Conservation (phyloP, 352 stramenopile genomes). For the Phytophthora citricola region DNA sequence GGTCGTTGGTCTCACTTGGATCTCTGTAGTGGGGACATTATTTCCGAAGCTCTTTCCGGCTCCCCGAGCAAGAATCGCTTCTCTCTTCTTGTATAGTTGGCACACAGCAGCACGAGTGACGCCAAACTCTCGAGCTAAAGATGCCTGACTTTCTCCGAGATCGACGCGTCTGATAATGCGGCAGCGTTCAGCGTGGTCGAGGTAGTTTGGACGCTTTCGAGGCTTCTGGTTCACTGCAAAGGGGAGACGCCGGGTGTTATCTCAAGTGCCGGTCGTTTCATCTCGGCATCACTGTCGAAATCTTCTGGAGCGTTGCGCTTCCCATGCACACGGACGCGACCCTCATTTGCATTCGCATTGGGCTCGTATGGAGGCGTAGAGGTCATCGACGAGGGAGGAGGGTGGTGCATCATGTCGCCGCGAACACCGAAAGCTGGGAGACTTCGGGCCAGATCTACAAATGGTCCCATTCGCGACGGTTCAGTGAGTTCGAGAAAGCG, state of each 20-base stretch:
- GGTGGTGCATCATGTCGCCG: no score
- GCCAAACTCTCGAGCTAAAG: conserved; percentile 20
- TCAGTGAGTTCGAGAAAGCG: no score
- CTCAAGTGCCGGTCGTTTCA: not conserved
- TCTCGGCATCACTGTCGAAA: no score
- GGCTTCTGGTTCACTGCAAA: conserved; percentile 2
- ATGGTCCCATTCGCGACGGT: no score
- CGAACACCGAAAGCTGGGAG: no score
- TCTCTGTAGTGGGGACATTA: not conserved
- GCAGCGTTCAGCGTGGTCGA: conserved; percentile 9
- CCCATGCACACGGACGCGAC: no score
- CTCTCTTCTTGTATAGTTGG: conserved; percentile 26
- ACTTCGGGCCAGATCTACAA: no score
- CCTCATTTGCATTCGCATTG: no score
- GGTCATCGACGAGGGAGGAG: no score
- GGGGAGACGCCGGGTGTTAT: not conserved
- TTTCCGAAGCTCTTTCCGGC: not conserved
- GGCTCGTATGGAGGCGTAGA: no score
- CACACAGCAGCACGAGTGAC: conserved; percentile 24
- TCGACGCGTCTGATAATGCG: conserved; percentile 17
- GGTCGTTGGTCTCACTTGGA: not conserved
- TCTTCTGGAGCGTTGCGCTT: no score
- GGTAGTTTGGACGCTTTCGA: conserved; percentile 18
- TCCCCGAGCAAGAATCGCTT: conserved; percentile 18
- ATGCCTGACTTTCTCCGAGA: conserved; percentile 11